Evolutionary conservation across 2,329 filamentous ascomycete species (phyloP).

Genomic region (Pestalotiopsis sp.): DNA sequence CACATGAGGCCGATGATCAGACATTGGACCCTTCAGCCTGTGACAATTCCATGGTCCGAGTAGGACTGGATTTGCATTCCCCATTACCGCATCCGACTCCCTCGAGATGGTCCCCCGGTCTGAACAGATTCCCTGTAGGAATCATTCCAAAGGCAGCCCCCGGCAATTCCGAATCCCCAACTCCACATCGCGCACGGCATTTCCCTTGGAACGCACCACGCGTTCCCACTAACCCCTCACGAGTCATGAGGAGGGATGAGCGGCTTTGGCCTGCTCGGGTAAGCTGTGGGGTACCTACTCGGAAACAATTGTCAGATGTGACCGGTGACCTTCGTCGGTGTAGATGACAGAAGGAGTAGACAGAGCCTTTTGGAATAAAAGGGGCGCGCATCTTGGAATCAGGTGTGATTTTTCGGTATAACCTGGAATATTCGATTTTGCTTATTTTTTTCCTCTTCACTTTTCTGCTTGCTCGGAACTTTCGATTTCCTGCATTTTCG

Average conservation of each 20-base stretch:
- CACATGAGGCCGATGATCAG: background rate
- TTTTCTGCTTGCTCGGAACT: background rate
- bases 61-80: background rate
- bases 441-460: background rate
- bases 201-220: constrained; percentile 2
- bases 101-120: too few species aligned
- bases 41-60: background rate
- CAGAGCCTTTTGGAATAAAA: background rate
- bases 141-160: background rate
- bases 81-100: background rate
- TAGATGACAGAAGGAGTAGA: background rate
- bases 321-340: background rate
- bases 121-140: too few species aligned
- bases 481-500: background rate
- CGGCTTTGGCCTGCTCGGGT: background rate
- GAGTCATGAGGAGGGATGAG: background rate
- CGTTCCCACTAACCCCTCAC: background rate
- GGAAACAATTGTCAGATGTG: background rate
- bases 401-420: background rate
- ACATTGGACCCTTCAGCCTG: background rate
- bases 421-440: background rate
- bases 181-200: constrained; percentile 4
- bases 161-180: background rate
- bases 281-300: constrained; percentile 1
- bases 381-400: background rate